phyloP scores from a whole-genome alignment of 31 red algal species.

The Odonthalia washingtoniensis region DNA sequence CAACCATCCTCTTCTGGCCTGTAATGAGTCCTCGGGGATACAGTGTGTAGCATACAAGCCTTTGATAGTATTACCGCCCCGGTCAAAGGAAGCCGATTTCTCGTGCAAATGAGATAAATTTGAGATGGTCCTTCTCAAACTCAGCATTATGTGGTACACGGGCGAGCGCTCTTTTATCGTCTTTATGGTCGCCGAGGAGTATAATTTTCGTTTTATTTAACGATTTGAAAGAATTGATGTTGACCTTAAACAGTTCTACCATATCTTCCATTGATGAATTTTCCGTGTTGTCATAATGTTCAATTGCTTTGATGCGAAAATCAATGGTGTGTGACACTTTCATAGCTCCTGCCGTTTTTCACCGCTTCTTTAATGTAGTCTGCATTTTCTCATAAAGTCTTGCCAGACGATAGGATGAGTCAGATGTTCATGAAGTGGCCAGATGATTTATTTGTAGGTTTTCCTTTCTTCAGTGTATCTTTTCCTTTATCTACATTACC shows the following conservation, averaged over 20 bases:
- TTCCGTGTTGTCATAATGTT: background rate
- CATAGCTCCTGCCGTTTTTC: background rate
- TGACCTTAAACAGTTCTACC: background rate
- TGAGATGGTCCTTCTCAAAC: background rate
- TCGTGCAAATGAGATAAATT: conserved; percentile 1
- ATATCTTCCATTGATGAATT: background rate
- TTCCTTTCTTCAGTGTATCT: no score
- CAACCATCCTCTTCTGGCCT: conserved; percentile 8
- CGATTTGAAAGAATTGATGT: background rate
- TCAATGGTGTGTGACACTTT: background rate
- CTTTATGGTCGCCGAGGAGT: conserved; percentile 15
- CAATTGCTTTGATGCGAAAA: background rate
- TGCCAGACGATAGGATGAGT: no score
- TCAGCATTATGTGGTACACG: background rate
- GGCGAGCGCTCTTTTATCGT: background rate
- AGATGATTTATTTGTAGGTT: no score
- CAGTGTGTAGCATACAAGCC: background rate
- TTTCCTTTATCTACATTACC: no score
- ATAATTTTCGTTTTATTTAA: background rate
- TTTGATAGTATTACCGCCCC: background rate
- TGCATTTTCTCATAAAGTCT: no score
- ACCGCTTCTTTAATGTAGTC: background rate
- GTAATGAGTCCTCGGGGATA: background rate
- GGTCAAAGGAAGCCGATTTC: conserved; percentile 10
- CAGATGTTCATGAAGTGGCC: no score